Percentiles rank a stretch among this genome's conserved stretches.
These are phyloP conservation scores for Rhizoclosmatium sp. DNA, from an alignment of 192 early-diverging fungal species.

Conservation along the genomic window DNA sequence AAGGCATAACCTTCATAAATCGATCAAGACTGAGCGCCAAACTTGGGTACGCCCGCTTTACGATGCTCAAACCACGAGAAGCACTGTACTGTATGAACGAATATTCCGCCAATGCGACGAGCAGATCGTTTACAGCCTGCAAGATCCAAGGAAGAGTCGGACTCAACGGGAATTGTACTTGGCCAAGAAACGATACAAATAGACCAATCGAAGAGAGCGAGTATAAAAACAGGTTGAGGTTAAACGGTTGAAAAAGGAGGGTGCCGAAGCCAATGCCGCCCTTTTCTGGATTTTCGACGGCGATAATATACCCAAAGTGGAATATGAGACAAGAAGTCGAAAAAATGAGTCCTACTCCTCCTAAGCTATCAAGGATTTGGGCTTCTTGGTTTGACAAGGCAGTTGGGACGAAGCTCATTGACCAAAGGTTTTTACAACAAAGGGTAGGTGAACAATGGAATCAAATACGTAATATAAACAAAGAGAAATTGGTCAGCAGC, in stretches of 20 bases:
- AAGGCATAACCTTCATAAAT: neutral
- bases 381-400: too few species aligned
- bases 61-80: neutral
- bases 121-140: neutral
- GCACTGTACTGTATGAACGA: neutral
- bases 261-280: too few species aligned
- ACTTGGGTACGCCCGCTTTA: neutral
- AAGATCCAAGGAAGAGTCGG: neutral
- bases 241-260: neutral
- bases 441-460: too few species aligned
- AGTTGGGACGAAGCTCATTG: too few species aligned
- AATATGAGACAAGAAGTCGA: too few species aligned
- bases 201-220: neutral
- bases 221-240: neutral
- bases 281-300: too few species aligned
- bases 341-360: too few species aligned
- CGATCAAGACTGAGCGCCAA: neutral
- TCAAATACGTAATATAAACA: too few species aligned
- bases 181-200: neutral
- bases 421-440: too few species aligned
- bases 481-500: too few species aligned
- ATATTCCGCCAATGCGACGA: neutral
- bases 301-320: too few species aligned
- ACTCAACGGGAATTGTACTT: neutral
- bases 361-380: too few species aligned